Evolutionary conservation across 106 monocot genomes (phyloP).

Genomic region (Dioscorea zingiberensis): DNA sequence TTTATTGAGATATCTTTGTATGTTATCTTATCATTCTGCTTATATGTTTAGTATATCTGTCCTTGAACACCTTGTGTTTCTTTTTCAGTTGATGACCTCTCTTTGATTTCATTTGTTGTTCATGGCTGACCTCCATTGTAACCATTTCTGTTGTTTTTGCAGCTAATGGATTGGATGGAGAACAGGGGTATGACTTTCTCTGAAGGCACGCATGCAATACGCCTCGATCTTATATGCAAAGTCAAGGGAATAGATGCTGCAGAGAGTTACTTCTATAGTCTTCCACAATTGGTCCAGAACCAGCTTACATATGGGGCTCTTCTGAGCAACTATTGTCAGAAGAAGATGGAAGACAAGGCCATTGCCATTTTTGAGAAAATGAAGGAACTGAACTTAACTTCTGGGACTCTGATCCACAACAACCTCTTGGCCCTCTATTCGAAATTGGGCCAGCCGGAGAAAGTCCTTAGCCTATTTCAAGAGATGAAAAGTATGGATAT

Average conservation of each 20-base stretch:
- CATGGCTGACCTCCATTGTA: too few species aligned
- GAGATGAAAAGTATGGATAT: conserved; percentile 39
- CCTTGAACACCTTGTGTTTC: too few species aligned
- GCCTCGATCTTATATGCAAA: conserved; percentile 54
- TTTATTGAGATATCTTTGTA: too few species aligned
- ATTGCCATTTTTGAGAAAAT: conserved; percentile 42
- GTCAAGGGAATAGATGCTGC: conserved; percentile 40
- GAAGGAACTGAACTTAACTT: conserved; percentile 36
- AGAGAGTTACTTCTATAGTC: conserved; percentile 45
- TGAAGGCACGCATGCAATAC: conserved; percentile 35
- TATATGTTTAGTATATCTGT: too few species aligned
- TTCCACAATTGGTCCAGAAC: conserved; percentile 36
- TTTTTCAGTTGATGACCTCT: too few species aligned
- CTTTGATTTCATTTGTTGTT: too few species aligned
- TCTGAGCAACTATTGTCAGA: conserved; percentile 24
- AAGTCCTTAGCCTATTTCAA: conserved; percentile 20
- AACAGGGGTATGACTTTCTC: conserved; percentile 25
- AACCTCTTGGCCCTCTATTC: conserved; percentile 39
- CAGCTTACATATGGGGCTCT: conserved; percentile 44
- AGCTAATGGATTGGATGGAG: conserved; percentile 72
- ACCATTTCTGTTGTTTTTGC: not conserved
- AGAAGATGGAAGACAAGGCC: conserved; percentile 36
- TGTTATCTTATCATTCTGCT: too few species aligned
- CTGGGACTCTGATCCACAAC: conserved; percentile 42
- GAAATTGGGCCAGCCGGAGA: conserved; percentile 39